A percentile compares a stretch with the other conserved stretches of the same genome.
These are phyloP conservation scores for Phytophthora nicotianae DNA, from an alignment of 352 stramenopile species.

Conservation along the genomic window DNA sequence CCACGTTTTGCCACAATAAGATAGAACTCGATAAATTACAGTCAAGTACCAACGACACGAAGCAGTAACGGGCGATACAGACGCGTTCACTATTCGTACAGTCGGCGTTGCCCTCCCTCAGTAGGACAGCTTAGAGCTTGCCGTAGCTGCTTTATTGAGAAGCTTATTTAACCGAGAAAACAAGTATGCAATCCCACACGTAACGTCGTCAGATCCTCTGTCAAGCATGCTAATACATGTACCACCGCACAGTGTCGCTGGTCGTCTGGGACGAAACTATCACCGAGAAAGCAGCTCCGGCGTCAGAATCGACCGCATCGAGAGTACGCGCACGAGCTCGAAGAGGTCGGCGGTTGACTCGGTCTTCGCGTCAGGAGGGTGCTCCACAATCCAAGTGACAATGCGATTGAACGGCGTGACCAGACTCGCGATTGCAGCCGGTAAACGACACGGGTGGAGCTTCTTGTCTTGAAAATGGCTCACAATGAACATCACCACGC, in stretches of 20 bases:
- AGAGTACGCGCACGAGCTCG: constrained; percentile 70
- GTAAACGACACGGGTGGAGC: constrained; percentile 42
- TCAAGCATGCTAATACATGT: constrained; percentile 10
- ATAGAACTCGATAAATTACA: constrained; percentile 38
- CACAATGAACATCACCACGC: constrained; percentile 71
- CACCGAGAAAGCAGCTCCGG: constrained; percentile 37
- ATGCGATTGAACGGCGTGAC: constrained; percentile 62
- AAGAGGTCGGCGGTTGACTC: constrained; percentile 71
- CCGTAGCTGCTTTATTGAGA: constrained; percentile 33
- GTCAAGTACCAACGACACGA: constrained; percentile 29
- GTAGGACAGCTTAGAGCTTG: constrained; percentile 15
- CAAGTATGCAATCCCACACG: constrained; percentile 20
- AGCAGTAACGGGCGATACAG: constrained; percentile 14
- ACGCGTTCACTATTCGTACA: constrained; percentile 24
- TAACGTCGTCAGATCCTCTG: constrained; percentile 14
- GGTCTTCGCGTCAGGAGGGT: constrained; percentile 57
- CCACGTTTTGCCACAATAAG: constrained; percentile 37
- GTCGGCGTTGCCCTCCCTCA: constrained; percentile 10
- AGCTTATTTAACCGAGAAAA: constrained; percentile 41
- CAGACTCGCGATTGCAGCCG: constrained; percentile 46
- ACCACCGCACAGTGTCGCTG: not conserved
- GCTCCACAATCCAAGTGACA: constrained; percentile 56
- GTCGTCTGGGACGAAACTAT: constrained; percentile 10
- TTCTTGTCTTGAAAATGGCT: constrained; percentile 63
- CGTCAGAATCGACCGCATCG: constrained; percentile 55